Percentiles rank a stretch among this genome's conserved stretches.
phyloP scores from a whole-genome alignment of 345 rosid genomes.

The Eucalyptus marginata region DNA sequence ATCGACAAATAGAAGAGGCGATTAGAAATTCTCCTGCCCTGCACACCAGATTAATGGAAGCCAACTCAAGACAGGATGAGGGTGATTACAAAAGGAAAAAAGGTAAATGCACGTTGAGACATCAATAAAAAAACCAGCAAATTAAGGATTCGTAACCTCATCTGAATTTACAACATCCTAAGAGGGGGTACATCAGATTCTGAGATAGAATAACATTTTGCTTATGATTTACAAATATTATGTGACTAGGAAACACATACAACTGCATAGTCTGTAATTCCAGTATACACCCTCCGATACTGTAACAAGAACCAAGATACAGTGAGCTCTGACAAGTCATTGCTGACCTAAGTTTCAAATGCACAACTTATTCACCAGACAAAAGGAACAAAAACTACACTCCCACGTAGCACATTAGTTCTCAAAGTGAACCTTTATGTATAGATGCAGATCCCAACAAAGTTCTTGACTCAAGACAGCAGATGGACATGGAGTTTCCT shows the following conservation, averaged over 20 bases:
- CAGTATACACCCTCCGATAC: not conserved
- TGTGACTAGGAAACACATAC: not conserved
- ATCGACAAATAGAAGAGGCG: conserved; percentile 84
- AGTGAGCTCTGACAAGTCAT: not conserved
- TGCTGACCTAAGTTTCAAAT: not conserved
- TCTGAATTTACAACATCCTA: not conserved
- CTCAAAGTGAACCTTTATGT: not conserved
- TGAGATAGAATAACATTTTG: not conserved
- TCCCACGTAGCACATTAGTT: not conserved
- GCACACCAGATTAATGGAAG: conserved; percentile 8
- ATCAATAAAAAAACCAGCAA: not conserved
- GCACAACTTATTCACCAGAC: not conserved
- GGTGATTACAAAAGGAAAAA: not conserved
- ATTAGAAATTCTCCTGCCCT: conserved; percentile 76
- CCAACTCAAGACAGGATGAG: not conserved
- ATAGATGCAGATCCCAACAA: not conserved
- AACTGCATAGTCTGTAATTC: not conserved
- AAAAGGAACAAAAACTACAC: not conserved
- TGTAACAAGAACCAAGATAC: not conserved
- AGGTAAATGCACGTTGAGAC: not conserved
- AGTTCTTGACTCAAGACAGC: not conserved
- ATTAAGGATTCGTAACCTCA: not conserved
- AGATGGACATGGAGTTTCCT: not conserved
- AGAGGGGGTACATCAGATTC: not conserved
- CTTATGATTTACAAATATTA: not conserved